Evolutionary conservation across 2,329 filamentous ascomycete species (phyloP), one percentile per base, ranked within the genome.

Genomic region (Fusarium pseudocircinatum): DNA sequence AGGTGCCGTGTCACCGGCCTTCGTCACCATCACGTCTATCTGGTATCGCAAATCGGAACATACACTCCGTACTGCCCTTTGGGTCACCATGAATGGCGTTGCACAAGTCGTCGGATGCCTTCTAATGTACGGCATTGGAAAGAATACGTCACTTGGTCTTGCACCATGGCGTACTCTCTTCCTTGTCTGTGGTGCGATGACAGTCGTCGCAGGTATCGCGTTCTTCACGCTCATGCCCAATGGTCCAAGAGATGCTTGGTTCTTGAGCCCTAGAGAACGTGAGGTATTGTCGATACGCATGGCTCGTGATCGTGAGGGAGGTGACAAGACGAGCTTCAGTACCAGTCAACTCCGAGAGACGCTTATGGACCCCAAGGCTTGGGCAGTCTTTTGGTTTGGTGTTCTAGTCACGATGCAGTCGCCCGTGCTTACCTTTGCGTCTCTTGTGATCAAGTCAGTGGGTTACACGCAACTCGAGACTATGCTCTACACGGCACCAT

Each of bases 21-120:
- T 60, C 6, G 58, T 60, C 28, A 60, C 47, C 36, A 60, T 60
- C 16, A 60, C 58, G 2, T 56, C 46, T 2, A 60, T 56, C 11
- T 60, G 58, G 58, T 60, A 60, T 11, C 28, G 47, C 6, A 60
- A 60, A 22, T 60, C 58, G 7, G 58, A 60, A 26, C 58, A 60
- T 26, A 60, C 57, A 10, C 57, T 60, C 18, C 57, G 57, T 7
- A 60, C 57, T 10, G 57, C 57, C 3, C 57, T 60, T 11, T 56
- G 58, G 58, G 47, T 60, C 7, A 60, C 58, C 15, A 56, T 54
- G 46, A 60, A 60, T 26, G 58, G 58, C 7, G 14, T 60, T 36
- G 58, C 58, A 13, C 58, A 60, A 18, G 36, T 60, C 5, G 13
- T 60, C 16, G 58, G 58, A 10, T 54, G 46, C 2, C 36, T 60